Evolutionary conservation across 1,284 basidiomycete species (phyloP), one percentile per base, ranked within the genome.

Genomic region (Phlebopus sp.): DNA sequence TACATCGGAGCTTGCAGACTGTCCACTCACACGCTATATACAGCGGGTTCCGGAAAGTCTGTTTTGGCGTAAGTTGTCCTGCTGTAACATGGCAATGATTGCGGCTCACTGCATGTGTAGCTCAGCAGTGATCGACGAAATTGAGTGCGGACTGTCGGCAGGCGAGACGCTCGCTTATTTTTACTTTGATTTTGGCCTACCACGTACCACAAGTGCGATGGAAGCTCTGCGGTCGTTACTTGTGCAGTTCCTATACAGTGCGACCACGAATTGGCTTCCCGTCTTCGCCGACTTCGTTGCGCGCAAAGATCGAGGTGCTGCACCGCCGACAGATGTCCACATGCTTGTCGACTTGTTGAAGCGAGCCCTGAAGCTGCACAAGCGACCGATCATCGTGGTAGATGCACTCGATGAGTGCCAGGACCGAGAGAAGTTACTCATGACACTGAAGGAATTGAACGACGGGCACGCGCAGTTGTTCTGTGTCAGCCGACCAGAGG

Each of bases 371-470:
- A 10, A 9, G n/a, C 31, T 55, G 1, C 42, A 56, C 14, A 5
- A 15, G 5, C 30, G 14, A 5, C 43, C 55, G 8, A 31, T 54
- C 3, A 5, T 47, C 8, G 17, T 54, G 6, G 30, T 55, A 3
- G 54, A 55, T 4, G 54, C 54, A 5, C 37, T 56, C 2, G 56
- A 56, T 7, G 50, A 49, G 19, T 57, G 55, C 36, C 37, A 53
- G 6, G 29, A 58, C 1, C 10, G 46, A 0, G 3, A 11, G 2
- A 14, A 40, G 3, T 27, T 54, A 3, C 44, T 57, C 0, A 7
- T 10, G 3, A 11, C 18, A 2, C n/a, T 45, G 4, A 18, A 13
- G 7, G 23, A 32, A 5, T 31, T 50, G n/a, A 4, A 36, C 1
- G n/a, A 27, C 1, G 42, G 41, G 8, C 41, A 25, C 8, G 29